Percentiles rank a stretch among this genome's conserved stretches.
Evolutionary conservation across 371 early-diverging fungal genomes (phyloP).

Genomic region (Mitosporidium daphniae): DNA sequence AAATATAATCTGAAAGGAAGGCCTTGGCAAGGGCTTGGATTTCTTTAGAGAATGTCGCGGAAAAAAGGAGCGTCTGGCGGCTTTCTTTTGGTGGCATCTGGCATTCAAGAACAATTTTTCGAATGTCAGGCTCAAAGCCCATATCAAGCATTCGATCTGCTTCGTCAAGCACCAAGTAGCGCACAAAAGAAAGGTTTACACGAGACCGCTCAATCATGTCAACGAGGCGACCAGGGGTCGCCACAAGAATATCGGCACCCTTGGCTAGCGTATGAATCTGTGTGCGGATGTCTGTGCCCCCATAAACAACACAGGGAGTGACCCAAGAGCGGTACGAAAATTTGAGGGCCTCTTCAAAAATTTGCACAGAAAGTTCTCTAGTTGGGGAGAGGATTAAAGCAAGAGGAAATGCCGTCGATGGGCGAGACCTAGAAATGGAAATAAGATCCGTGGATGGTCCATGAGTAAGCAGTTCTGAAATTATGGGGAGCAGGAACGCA

Average conservation of each 20-base stretch:
- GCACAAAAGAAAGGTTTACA: conserved; percentile 12
- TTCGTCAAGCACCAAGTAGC: conserved; percentile 38
- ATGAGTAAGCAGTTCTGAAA: conserved; percentile 13
- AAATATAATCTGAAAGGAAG: conserved; percentile 60
- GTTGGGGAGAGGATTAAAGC: conserved; percentile 16
- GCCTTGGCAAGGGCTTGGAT: conserved; percentile 69
- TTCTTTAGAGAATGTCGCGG: conserved; percentile 77
- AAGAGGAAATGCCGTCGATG: conserved; percentile 6
- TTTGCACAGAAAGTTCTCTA: conserved; percentile 17
- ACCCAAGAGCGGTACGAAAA: conserved; percentile 18
- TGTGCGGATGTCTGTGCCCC: conserved; percentile 13
- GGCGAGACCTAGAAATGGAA: not conserved
- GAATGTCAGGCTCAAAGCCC: conserved; percentile 95
- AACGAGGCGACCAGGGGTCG: conserved; percentile 83
- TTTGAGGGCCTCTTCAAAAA: conserved; percentile 11
- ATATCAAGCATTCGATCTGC: conserved; percentile 96
- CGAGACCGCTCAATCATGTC: conserved; percentile 66
- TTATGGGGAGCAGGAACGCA: conserved; percentile 22
- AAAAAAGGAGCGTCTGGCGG: conserved; percentile 79
- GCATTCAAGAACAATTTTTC: conserved; percentile 65
- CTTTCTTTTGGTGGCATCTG: conserved; percentile 38
- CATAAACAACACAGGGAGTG: conserved; percentile 16
- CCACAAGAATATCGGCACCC: conserved; percentile 52
- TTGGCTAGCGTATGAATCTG: conserved; percentile 13
- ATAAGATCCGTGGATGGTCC: too few species aligned